Evolutionary conservation across 2,329 filamentous ascomycete genomes (phyloP).

Genomic region (Pseudocercospora vitis): DNA sequence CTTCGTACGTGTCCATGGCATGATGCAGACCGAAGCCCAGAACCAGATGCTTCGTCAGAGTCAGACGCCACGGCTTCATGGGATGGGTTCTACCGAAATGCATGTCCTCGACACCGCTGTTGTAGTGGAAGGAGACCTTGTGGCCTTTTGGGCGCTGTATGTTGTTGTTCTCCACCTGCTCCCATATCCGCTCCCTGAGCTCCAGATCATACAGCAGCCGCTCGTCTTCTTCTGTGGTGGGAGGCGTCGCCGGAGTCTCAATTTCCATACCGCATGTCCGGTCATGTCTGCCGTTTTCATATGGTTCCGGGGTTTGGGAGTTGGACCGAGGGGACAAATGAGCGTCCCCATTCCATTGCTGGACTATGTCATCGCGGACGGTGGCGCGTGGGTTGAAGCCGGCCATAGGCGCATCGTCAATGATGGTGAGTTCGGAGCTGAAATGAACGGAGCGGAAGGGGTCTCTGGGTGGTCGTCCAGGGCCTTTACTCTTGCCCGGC

Average conservation of each 20-base stretch:
- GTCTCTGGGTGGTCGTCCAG: background rate
- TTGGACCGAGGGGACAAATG: conserved; percentile 21
- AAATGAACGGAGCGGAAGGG: background rate
- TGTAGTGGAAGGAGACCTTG: conserved; percentile 92
- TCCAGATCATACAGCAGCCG: conserved; percentile 36
- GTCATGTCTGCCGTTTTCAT: conserved; percentile 9
- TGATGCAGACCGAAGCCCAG: conserved; percentile 94
- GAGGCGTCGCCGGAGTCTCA: conserved; percentile 36
- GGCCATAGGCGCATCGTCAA: conserved; percentile 24
- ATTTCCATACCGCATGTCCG: conserved; percentile 19
- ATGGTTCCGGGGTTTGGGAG: conserved; percentile 22
- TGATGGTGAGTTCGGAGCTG: background rate
- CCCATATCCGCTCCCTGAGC: conserved; percentile 55
- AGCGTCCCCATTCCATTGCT: conserved; percentile 30
- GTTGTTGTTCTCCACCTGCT: conserved; percentile 59
- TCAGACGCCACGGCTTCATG: conserved; percentile 98
- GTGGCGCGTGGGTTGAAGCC: conserved; percentile 29
- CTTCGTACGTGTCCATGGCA: conserved; percentile 91
- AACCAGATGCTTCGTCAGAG: conserved; percentile 90
- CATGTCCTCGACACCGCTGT: conserved; percentile 90
- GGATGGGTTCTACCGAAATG: conserved; percentile 97
- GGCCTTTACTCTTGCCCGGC: background rate
- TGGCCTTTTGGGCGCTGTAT: conserved; percentile 81
- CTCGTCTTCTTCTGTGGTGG: conserved; percentile 53
- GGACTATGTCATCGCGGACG: conserved; percentile 32